Evolutionary conservation across 306 rosid species (phyloP), one percentile per base, ranked within the genome.

Genomic region (Vigna mungo): DNA sequence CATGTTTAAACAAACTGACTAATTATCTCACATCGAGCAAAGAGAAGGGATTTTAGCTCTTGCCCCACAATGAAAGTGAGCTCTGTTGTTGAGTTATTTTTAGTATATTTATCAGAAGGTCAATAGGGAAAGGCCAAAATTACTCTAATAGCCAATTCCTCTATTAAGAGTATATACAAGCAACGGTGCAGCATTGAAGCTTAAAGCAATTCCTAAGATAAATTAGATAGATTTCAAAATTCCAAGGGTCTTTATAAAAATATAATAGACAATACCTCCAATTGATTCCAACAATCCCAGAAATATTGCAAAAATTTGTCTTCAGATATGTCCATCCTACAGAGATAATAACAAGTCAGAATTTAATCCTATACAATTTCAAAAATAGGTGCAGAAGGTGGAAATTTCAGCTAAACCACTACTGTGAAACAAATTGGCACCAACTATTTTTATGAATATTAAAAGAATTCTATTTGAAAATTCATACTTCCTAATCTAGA

Each of bases 201-300:
- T 52, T 72, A 30, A 41, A 71, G 47, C 20, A 56, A 65, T 18
- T 79, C 53, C 47, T 52, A 17, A 14, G 79, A 70, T 54, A 74
- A 59, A 59, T 65, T 30, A 37, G 49, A 67, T 64, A 69, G n/a
- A 80, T 32, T 58, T 80, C 73, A 9, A 56, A 76, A 41, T 37
- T 49, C 36, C 58, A 72, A 72, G 52, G 47, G 60, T 77, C 73
- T 43, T 41, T 54, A 25, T 6, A 77, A 67, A 69, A 48, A 14
- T 55, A 20, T 27, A 78, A 84, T 21, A 37, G 39, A 81, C 39
- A 66, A 73, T 88, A 88, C 95, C 95, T 86, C 83, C 78, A 90
- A 64, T 51, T 41, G 69, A 60, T 73, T 85, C 95, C 95, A 90
- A 72, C 95, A 90, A 66, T 83, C 92, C 92, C 95, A 90, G 80